Percentiles rank a stretch among this genome's conserved stretches.
Conservation (phyloP, 257 asterid species). For the Primulina eburnea region DNA sequence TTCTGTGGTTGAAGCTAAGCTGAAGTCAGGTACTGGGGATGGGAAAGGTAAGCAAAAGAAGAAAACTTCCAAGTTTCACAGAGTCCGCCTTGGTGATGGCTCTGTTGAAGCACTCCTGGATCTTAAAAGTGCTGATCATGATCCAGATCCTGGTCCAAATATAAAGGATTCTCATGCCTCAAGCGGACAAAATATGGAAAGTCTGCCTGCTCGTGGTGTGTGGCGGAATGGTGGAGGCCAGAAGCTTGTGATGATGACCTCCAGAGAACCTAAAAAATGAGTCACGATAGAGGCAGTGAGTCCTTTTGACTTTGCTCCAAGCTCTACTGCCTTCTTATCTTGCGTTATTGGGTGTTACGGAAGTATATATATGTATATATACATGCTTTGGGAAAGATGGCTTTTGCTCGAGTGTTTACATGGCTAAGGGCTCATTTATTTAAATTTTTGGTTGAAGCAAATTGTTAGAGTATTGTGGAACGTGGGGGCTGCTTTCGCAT, state of each 20-base stretch:
- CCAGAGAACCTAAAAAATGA: conserved; percentile 44
- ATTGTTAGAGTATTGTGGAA: background rate
- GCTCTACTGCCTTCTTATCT: conserved; percentile 17
- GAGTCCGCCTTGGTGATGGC: conserved; percentile 84
- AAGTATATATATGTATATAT: conserved; percentile 17
- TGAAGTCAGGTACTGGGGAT: conserved; percentile 38
- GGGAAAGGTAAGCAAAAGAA: conserved; percentile 69
- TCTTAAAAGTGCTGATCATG: conserved; percentile 40
- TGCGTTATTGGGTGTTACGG: conserved; percentile 19
- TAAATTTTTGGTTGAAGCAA: conserved; percentile 6
- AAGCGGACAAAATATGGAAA: conserved; percentile 33
- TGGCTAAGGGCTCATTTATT: background rate
- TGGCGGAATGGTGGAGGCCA: conserved; percentile 95
- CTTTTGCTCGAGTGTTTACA: background rate
- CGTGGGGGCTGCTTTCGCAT: background rate
- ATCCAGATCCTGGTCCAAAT: conserved; percentile 52
- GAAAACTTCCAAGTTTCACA: conserved; percentile 77
- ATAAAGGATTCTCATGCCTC: conserved; percentile 28
- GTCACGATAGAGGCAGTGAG: conserved; percentile 6
- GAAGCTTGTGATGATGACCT: conserved; percentile 48
- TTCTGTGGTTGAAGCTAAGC: conserved; percentile 36
- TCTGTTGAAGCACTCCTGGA: conserved; percentile 57
- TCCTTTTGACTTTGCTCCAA: conserved; percentile 9
- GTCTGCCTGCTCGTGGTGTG: conserved; percentile 65
- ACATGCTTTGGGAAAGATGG: conserved; percentile 12